Evolutionary conservation across 805 yeast species (phyloP).

Genomic region (Metschnikowia kofuensis): DNA sequence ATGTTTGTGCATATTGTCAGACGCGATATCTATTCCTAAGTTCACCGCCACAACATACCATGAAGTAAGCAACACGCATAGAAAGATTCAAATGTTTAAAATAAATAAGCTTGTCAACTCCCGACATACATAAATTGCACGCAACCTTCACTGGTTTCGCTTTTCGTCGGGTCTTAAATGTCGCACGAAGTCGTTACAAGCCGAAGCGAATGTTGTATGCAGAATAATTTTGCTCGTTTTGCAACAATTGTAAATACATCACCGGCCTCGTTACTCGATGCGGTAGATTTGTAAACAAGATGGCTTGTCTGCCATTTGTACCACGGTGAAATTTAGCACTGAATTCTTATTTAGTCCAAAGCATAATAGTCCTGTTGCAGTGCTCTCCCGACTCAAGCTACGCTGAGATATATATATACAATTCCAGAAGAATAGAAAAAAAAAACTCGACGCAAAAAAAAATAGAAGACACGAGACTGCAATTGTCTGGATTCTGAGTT

Average conservation of each 20-base stretch:
- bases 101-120: no score
- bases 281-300: conserved; percentile 20
- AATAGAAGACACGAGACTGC: not conserved
- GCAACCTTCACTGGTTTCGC: no score
- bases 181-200: not conserved
- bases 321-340: conserved; percentile 8
- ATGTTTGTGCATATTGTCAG: no score
- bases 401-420: conserved; percentile 10
- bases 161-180: not conserved
- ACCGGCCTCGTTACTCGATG: conserved; percentile 14
- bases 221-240: conserved; percentile 11
- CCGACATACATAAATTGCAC: no score
- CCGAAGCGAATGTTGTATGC: conserved; percentile 1
- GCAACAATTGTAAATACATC: conserved; percentile 18
- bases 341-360: conserved; percentile 17
- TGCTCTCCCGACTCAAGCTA: conserved; percentile 1
- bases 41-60: no score
- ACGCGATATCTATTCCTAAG: no score
- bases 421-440: not conserved
- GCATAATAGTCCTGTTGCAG: conserved; percentile 11
- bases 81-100: no score
- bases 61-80: no score
- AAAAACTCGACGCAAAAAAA: not conserved
- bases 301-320: conserved; percentile 2
- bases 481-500: not conserved